Base-by-base conservation (phyloP, 2,329 filamentous ascomycete species). In the Ophiostoma novo-ulmi region DNA sequence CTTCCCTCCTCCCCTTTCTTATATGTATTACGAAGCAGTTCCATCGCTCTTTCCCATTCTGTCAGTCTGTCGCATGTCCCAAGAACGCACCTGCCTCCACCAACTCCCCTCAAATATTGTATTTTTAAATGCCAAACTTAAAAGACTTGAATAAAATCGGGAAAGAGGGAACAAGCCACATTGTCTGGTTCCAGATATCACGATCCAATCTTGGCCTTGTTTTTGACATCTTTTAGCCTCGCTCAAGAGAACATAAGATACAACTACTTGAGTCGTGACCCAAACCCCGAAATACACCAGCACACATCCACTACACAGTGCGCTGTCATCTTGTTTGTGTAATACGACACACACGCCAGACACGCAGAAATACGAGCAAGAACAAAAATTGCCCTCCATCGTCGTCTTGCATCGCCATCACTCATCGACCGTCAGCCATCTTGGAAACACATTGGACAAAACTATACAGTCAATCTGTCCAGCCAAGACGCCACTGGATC, bases 41-140 rank as follows among this genome's bases (percentile, higher is more conserved):
- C 22, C 39, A 35, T 66, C 22, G n/a, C 66, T 52, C 69, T 58
- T 72, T 66, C 70, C 52, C 38, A 52, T 70, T 69, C n/a, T 65
- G 68, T 68, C 69, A 58, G 31, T 65, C 70, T 22, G 48, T 55
- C n/a, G 20, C 48, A 55, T 55, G 48, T 55, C 61, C 63, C 35
- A 65, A 39, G 63, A 39, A 39, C 63, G 36, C 36, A 65, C 63
- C 36, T 65, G 63, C 63, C 36, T 36, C 61, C 61, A 39, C 61
- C 20, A 8, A 22, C 20, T 44, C 36, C n/a, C 14, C 65, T n/a
- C 65, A 11, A 10, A 31, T 17, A 10, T 6, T 14, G 44, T 20
- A 48, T n/a, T 48, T n/a, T 11, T 22, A 38, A 22, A 3, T 58
- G 7, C 7, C 20, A 22, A 44, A 68, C 31, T 31, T 4, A 31